A percentile compares a stretch with the other conserved stretches of the same genome.
Conservation (phyloP, 495 filamentous ascomycete species). For the Talaromyces proteolyticus region DNA sequence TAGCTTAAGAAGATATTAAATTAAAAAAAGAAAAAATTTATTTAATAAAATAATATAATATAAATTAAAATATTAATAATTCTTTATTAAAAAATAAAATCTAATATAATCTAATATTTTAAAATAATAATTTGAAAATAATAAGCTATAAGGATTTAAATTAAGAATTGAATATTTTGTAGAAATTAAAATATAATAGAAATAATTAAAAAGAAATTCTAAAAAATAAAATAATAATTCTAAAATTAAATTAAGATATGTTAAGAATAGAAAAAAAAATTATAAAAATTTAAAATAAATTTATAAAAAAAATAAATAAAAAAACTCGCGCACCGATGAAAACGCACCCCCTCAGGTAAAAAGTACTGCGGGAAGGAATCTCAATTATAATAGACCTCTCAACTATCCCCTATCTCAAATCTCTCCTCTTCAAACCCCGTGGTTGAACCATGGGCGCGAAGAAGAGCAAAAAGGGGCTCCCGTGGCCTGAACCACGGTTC, state of each 20-base stretch:
- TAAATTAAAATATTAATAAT: neutral
- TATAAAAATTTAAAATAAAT: neutral
- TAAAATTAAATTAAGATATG: neutral
- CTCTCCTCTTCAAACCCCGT: neutral
- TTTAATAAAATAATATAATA: neutral
- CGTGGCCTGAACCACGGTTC: neutral
- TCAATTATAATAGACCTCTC: neutral
- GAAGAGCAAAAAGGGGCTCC: neutral
- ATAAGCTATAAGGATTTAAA: neutral
- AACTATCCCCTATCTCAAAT: neutral
- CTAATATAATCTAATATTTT: neutral
- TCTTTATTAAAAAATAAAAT: no score
- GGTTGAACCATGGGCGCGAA: neutral
- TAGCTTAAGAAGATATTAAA: no score
- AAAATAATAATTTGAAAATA: neutral
- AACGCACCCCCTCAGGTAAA: constrained; percentile 2
- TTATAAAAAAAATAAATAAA: neutral
- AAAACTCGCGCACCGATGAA: constrained; percentile 2
- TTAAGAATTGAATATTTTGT: neutral
- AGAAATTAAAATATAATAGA: neutral
- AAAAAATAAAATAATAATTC: neutral
- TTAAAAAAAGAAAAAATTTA: neutral
- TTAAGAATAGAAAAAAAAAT: no score
- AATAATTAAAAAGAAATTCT: neutral
- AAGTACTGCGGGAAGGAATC: constrained; percentile 4